Conservation (phyloP, 2,329 filamentous ascomycete species). For the Bipolaris zeicola region DNA sequence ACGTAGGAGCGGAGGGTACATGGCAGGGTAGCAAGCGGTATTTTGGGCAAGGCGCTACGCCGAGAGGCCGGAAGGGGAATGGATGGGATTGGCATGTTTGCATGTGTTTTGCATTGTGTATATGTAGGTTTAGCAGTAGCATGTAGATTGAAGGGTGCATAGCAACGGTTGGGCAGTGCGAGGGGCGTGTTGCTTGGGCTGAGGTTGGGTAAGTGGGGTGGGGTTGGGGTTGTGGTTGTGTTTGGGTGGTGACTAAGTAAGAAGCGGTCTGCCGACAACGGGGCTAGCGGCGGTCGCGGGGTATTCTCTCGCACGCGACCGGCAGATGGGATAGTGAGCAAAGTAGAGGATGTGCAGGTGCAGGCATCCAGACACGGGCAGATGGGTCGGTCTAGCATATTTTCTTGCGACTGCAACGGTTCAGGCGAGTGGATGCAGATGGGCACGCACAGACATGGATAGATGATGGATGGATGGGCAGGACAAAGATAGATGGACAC, state of each 20-base stretch:
- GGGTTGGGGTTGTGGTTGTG: neutral
- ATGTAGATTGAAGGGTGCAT: conserved; percentile 12
- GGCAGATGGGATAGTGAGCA: conserved; percentile 10
- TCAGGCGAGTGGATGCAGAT: neutral
- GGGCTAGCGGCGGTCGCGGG: conserved; percentile 20
- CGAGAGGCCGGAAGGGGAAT: neutral
- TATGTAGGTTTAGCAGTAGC: conserved; percentile 6
- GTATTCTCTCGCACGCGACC: conserved; percentile 12
- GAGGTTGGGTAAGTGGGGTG: conserved; percentile 8
- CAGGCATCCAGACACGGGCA: neutral
- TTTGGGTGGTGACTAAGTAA: conserved; percentile 6
- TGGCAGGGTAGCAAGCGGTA: neutral
- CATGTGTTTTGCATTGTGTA: conserved; percentile 17
- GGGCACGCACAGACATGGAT: neutral
- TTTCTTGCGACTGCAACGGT: conserved; percentile 2
- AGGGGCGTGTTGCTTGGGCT: conserved; percentile 24
- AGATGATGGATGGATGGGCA: no score
- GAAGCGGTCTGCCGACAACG: conserved; percentile 17
- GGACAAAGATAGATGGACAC: no score
- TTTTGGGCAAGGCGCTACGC: neutral
- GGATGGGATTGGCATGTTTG: neutral
- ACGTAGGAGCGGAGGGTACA: conserved; percentile 3
- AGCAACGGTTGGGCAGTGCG: conserved; percentile 35
- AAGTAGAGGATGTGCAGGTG: neutral
- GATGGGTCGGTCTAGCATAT: neutral